Base-by-base conservation (phyloP, 2,329 filamentous ascomycete species). In the Aspergillus japonicus region DNA sequence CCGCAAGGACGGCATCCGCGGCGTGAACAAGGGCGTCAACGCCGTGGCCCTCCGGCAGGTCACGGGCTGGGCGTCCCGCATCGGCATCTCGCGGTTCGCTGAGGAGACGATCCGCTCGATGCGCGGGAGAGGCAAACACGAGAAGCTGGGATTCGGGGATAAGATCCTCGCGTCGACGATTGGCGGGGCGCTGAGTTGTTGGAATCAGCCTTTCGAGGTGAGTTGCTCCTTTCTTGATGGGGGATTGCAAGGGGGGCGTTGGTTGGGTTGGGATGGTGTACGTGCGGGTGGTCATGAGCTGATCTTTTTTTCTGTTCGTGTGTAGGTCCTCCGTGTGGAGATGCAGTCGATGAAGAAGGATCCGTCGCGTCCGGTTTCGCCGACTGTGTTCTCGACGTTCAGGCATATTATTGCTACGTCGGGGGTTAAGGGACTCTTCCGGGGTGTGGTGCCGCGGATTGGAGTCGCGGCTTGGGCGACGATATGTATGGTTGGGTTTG, bases 131-230 rank as follows among this genome's bases (percentile, higher is more conserved):
- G 24, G 35, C 3, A 35, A 59, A 7, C 54, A 56, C 2, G 54
- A 62, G 14, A 61, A 47, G 16, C 48, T 26, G 7, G 24, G 24
- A 1, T 26, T 26, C 7, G 24, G 24, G 24, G 24, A 26, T 26
- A 26, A 26, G 24, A 26, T 67, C 7, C 12, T 67, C 14, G 64
- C 65, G 5, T 67, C 64, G 5, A 59, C 64, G 3, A 57, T 67
- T 23, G 65, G 65, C 14, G 61, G 65, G 35, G 62, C 60, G 3
- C 42, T 66, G 16, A 56, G 54, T 26, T 61, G 60, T 7, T 67
- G 65, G 65, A 66, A 67, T 47, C 65, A 67, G 59, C 65, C 65
- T n/a, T 61, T 67, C 19, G 64, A 66, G 50, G 65, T 65, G 11
- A 14, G 26, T 26, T 26, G 6, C 5, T 7, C 24, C 24, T 26